Evolutionary conservation across 768 basidiomycete species (phyloP), one percentile per base, ranked within the genome.

Genomic region (Tricholoma saponaceum): DNA sequence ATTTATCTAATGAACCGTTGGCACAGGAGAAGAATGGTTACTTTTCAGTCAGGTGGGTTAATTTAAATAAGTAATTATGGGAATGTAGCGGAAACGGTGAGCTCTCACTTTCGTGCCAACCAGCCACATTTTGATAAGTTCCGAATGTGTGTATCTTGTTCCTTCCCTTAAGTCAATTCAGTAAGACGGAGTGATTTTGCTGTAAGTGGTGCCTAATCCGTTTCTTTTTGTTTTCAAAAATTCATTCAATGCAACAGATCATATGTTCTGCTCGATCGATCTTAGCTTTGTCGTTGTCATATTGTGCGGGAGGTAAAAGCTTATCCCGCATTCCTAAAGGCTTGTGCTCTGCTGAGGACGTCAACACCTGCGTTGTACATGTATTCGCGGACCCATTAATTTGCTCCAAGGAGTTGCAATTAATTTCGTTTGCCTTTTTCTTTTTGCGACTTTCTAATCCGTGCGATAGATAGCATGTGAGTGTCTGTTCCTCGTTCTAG

Each of bases 71-170:
- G 78, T 65, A 61, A 72, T 13, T 89, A 76, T 61, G 87, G 58
- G 65, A 77, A 5, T 92, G 90, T 74, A 87, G 83, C 60, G 9
- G 81, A 89, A 72, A 92, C 90, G 55, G 90, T 91, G 56, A 41
- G 82, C 67, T 2, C 3, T 2, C 20, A 43, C 16, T 25, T 25
- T n/a, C 4, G 32, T 37, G 12, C 35, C 28, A 9, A 37, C 28
- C 23, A 18, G 20, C 33, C 10, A n/a, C 32, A 14, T n/a, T 47
- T 47, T 57, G 35, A 59, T 56, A 26, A 41, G 33, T 35, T 30
- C 46, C 23, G 47, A 28, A 7, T 25, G 25, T 37, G 35, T 8
- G n/a, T 28, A 50, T 89, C 23, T 90, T 78, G 87, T 67, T 47
- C 13, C 25, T 43, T 25, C 13, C 1, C 6, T 5, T 14, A 12